These are phyloP conservation scores for Ottelia alismoides DNA, from an alignment of 106 monocot genomes.

Conservation along the genomic window DNA sequence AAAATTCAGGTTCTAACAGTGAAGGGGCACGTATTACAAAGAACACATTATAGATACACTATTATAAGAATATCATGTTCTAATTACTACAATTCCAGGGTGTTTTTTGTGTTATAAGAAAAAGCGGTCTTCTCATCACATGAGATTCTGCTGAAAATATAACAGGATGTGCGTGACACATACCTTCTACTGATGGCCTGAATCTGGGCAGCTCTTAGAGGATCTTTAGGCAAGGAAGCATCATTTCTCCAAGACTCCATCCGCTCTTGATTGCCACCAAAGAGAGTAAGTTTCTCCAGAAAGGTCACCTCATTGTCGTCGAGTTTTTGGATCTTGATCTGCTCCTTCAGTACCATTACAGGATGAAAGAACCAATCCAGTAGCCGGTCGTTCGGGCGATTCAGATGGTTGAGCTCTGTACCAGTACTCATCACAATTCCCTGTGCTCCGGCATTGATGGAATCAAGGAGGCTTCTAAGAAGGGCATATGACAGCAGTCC, in stretches of 20 bases:
- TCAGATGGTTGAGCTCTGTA: conserved; percentile 46
- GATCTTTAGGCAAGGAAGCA: conserved; percentile 34
- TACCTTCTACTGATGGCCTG: conserved; percentile 91
- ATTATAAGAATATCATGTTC: no score
- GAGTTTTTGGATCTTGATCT: conserved; percentile 57
- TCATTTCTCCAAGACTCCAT: conserved; percentile 49
- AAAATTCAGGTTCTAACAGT: no score
- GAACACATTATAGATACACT: no score
- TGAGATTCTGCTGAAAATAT: not conserved
- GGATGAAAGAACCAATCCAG: conserved; percentile 94
- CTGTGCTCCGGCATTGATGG: conserved; percentile 50
- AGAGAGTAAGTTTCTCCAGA: conserved; percentile 69
- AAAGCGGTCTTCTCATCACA: not conserved
- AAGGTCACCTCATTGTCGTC: conserved; percentile 56
- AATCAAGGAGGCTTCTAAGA: conserved; percentile 27
- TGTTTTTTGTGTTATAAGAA: not conserved
- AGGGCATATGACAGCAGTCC: conserved; percentile 55
- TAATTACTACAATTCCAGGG: no score
- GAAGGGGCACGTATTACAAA: no score
- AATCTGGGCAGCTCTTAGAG: conserved; percentile 62
- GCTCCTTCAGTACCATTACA: conserved; percentile 80
- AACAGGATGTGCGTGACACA: not conserved
- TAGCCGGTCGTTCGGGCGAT: conserved; percentile 64
- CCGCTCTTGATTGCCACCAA: conserved; percentile 23
- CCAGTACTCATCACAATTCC: conserved; percentile 49